Percentiles rank a stretch among this genome's conserved stretches.
Conservation (phyloP, 768 basidiomycete species). For the Pulveroboletus sp. region DNA sequence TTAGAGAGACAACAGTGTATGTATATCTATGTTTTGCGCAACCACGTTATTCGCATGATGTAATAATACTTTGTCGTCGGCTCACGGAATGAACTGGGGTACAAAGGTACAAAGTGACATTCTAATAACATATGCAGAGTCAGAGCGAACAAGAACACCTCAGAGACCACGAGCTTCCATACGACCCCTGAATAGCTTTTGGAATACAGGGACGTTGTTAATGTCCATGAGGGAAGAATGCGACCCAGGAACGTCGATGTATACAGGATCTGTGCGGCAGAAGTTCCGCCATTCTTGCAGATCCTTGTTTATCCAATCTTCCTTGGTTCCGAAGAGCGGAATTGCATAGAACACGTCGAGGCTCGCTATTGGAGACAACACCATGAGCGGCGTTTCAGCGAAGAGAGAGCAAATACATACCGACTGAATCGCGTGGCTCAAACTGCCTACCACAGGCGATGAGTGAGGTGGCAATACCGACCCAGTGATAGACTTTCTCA, state of each 20-base stretch:
- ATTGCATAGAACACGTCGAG: conserved; percentile 28
- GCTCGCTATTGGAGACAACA: no score
- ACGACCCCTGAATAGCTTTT: conserved; percentile 26
- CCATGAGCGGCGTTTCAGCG: no score
- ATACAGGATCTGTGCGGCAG: conserved; percentile 22
- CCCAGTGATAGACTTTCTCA: background rate
- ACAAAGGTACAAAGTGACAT: no score
- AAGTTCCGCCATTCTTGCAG: conserved; percentile 26
- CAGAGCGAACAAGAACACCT: background rate
- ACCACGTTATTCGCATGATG: no score
- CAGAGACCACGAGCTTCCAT: conserved; percentile 27
- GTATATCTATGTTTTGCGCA: no score
- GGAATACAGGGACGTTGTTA: conserved; percentile 29
- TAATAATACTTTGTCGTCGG: no score
- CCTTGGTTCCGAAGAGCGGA: conserved; percentile 27
- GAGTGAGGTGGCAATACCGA: background rate
- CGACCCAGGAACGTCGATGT: conserved; percentile 26
- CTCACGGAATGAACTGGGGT: no score
- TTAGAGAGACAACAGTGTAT: no score
- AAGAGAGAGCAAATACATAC: conserved; percentile 18
- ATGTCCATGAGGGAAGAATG: conserved; percentile 32
- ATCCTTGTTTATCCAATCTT: conserved; percentile 28
- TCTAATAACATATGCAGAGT: no score
- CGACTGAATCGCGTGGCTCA: conserved; percentile 13
- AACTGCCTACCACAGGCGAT: background rate